A percentile compares a stretch with the other conserved stretches of the same genome.
These are phyloP conservation scores for Aphanomyces euteiches DNA, from an alignment of 352 stramenopile genomes.

Conservation along the genomic window DNA sequence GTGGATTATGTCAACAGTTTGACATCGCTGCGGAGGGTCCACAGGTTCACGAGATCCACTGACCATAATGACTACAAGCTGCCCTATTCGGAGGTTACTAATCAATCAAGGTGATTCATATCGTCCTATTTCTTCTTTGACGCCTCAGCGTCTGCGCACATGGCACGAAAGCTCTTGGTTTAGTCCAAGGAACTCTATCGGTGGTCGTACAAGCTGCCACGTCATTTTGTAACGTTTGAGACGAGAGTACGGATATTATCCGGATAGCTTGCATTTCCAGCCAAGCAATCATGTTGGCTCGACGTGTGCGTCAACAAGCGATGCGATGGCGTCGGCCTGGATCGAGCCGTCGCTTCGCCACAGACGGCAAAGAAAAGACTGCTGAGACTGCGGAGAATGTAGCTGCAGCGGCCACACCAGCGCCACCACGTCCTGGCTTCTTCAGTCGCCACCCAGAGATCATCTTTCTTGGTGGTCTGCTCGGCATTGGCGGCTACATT, in stretches of 20 bases:
- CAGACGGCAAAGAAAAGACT: background rate
- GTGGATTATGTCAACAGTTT: too few species aligned
- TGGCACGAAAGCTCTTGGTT: too few species aligned
- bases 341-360: background rate
- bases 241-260: background rate
- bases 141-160: too few species aligned
- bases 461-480: constrained; percentile 61
- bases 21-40: too few species aligned
- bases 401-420: background rate
- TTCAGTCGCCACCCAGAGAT: constrained; percentile 84
- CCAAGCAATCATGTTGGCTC: background rate
- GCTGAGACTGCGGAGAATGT: background rate
- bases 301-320: background rate
- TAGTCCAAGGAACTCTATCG: too few species aligned
- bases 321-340: background rate
- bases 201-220: too few species aligned
- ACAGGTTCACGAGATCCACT: too few species aligned
- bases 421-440: constrained; percentile 45
- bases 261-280: background rate
- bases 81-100: too few species aligned
- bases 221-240: too few species aligned
- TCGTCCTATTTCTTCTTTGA: too few species aligned
- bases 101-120: too few species aligned
- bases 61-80: too few species aligned
- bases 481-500: constrained; percentile 66